These are phyloP conservation scores for Flueggea neowawraea DNA, from an alignment of 441 rosid species.

Conservation along the genomic window DNA sequence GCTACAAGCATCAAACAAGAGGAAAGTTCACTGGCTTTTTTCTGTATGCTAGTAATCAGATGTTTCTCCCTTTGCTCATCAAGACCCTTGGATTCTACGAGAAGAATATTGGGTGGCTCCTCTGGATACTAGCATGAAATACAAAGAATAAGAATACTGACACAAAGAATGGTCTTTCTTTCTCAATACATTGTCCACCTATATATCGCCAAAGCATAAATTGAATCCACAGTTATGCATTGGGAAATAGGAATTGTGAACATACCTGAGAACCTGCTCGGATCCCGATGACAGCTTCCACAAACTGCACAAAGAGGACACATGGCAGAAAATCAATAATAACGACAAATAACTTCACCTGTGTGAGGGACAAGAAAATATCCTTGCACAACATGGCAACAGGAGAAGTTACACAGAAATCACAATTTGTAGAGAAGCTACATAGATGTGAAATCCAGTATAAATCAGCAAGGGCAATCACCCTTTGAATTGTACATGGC, in stretches of 20 bases:
- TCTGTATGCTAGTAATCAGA: constrained; percentile 43
- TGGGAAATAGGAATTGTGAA: neutral
- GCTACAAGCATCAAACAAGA: constrained; percentile 77
- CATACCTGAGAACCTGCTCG: constrained; percentile 58
- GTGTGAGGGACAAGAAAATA: too few relatives aligned
- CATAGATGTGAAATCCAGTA: too few relatives aligned
- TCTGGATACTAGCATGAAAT: constrained; percentile 58
- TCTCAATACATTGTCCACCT: too few relatives aligned
- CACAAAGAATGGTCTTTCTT: neutral
- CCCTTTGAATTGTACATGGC: too few relatives aligned
- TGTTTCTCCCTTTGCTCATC: constrained; percentile 63
- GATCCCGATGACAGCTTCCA: constrained; percentile 69
- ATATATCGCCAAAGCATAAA: too few relatives aligned
- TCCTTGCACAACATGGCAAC: too few relatives aligned
- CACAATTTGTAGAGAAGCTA: too few relatives aligned
- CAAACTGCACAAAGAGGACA: constrained; percentile 50
- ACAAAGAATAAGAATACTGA: neutral
- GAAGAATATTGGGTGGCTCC: constrained; percentile 52
- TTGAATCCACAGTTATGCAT: neutral
- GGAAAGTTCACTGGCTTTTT: constrained; percentile 59
- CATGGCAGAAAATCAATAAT: too few relatives aligned
- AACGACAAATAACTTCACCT: too few relatives aligned
- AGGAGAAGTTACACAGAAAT: too few relatives aligned
- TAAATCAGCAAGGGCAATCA: too few relatives aligned
- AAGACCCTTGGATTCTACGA: constrained; percentile 83